Percentiles rank a stretch among this genome's conserved stretches.
These are phyloP conservation scores for Aspergillus sp. DNA, from an alignment of 2,329 filamentous ascomycete species.

Conservation along the genomic window DNA sequence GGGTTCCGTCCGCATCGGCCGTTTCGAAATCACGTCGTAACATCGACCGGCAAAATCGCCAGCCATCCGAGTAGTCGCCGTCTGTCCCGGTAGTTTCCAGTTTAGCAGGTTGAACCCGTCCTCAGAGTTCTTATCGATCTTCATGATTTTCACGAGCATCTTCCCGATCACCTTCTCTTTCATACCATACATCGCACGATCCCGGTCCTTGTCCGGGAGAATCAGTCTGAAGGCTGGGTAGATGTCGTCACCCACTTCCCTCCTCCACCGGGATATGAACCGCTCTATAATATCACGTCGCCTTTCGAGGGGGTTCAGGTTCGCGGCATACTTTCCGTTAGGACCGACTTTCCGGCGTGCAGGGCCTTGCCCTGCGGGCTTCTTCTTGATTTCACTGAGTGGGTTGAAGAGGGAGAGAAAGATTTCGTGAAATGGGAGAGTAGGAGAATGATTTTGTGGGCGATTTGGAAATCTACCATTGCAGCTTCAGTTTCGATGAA, in stretches of 20 bases:
- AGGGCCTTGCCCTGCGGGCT: slow-evolving; percentile 49
- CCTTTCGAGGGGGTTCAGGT: slow-evolving; percentile 66
- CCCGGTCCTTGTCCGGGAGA: slow-evolving; percentile 84
- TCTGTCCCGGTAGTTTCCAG: slow-evolving; percentile 82
- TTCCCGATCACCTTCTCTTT: slow-evolving; percentile 91
- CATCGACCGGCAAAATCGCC: slow-evolving; percentile 91
- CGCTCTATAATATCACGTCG: slow-evolving; percentile 73
- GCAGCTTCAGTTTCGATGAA: slow-evolving; percentile 1
- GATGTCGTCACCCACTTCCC: slow-evolving; percentile 83
- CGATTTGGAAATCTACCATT: slow-evolving; percentile 65
- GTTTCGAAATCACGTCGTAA: slow-evolving; percentile 76
- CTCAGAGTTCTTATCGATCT: slow-evolving; percentile 83
- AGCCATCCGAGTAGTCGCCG: slow-evolving; percentile 57
- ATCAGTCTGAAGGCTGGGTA: slow-evolving; percentile 90
- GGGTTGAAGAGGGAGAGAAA: slow-evolving; percentile 76
- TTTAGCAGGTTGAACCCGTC: slow-evolving; percentile 79
- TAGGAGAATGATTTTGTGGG: slow-evolving; percentile 71
- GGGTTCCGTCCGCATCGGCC: slow-evolving; percentile 65
- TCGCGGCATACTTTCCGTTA: slow-evolving; percentile 42
- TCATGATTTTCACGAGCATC: slow-evolving; percentile 83
- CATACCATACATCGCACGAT: slow-evolving; percentile 85
- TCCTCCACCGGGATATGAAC: slow-evolving; percentile 81
- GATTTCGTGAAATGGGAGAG: slow-evolving; percentile 74
- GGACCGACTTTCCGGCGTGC: slow-evolving; percentile 55
- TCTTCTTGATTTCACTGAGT: slow-evolving; percentile 68